Evolutionary conservation across 305 asterid genomes (phyloP).

Genomic region (Fraxinus albicans): DNA sequence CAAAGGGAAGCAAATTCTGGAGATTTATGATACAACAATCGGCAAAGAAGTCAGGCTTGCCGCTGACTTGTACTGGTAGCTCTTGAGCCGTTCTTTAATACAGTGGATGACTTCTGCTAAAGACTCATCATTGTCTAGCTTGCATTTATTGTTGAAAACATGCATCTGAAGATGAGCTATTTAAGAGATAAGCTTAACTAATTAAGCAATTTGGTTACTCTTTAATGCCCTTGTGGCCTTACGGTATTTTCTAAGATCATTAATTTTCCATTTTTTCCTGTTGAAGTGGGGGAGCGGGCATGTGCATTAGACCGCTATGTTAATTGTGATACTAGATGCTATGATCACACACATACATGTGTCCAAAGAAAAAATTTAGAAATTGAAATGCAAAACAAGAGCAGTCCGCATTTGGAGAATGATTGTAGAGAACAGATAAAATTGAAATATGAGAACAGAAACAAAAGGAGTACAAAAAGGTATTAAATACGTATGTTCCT

Average conservation of each 20-base stretch:
- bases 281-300: background rate
- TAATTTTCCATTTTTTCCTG: background rate
- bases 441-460: background rate
- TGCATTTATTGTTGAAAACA: background rate
- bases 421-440: background rate
- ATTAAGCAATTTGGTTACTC: background rate
- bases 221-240: background rate
- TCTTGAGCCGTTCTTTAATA: background rate
- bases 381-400: background rate
- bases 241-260: background rate
- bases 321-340: background rate
- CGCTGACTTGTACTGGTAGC: background rate
- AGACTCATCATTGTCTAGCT: background rate
- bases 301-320: background rate
- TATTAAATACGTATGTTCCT: background rate
- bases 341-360: background rate
- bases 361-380: background rate
- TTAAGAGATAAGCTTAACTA: background rate
- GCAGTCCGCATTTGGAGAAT: background rate
- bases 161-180: background rate
- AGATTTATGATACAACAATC: background rate
- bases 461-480: background rate
- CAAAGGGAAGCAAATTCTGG: background rate
- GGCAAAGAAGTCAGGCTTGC: background rate
- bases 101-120: background rate